Conservation (phyloP, 1,284 basidiomycete species). For the Rhizoctonia solani region DNA sequence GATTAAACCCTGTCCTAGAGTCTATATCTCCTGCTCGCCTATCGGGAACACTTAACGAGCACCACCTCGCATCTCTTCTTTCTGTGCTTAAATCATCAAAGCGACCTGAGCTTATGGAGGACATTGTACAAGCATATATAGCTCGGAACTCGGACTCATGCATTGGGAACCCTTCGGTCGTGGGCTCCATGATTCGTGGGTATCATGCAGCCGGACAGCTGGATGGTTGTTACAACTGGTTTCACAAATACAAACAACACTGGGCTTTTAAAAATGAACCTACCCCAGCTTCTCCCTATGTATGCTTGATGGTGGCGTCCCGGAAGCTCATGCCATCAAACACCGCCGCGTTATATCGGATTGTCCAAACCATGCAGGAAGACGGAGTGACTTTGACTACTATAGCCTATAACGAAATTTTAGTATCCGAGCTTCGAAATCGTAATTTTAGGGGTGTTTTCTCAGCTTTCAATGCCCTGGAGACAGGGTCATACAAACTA, state of each 20-base stretch:
- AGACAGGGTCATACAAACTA: not conserved
- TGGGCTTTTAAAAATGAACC: not conserved
- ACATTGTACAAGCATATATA: conserved; percentile 8
- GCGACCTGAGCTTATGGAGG: conserved; percentile 23
- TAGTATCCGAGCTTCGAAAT: conserved; percentile 13
- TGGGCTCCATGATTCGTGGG: conserved; percentile 28
- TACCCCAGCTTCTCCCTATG: conserved; percentile 12
- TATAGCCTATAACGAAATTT: conserved; percentile 10
- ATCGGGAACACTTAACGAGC: not conserved
- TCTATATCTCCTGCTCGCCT: too few species aligned
- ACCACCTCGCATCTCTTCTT: not conserved
- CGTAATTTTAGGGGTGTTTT: conserved; percentile 12
- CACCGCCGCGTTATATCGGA: conserved; percentile 20
- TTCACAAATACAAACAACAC: conserved; percentile 4
- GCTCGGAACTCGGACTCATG: conserved; percentile 10
- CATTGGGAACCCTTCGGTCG: conserved; percentile 4
- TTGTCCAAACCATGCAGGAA: conserved; percentile 10
- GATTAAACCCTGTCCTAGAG: too few species aligned
- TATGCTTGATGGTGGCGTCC: conserved; percentile 19
- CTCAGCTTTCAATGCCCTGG: not conserved
- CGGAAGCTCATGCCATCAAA: conserved; percentile 24
- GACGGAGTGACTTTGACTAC: conserved; percentile 4
- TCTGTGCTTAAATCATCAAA: not conserved
- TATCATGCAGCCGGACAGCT: conserved; percentile 19
- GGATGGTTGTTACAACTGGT: conserved; percentile 30